phyloP scores from a whole-genome alignment of 192 early-diverging fungal species.

The Paraglomus brasilianum region DNA sequence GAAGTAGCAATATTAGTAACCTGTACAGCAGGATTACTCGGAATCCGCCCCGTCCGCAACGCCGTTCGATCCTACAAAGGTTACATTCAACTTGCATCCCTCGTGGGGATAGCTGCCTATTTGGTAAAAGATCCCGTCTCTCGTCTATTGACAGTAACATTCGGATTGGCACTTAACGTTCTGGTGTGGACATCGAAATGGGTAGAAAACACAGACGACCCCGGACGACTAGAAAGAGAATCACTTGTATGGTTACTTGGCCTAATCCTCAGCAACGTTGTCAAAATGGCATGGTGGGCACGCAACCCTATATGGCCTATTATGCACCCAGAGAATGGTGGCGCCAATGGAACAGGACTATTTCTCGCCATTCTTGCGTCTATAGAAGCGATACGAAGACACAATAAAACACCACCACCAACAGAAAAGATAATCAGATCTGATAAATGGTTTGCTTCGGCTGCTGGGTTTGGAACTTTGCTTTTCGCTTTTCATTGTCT shows the following conservation, averaged over 20 bases:
- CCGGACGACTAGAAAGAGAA: conserved; percentile 60
- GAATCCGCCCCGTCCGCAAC: conserved; percentile 53
- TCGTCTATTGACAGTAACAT: conserved; percentile 58
- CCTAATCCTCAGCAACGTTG: conserved; percentile 62
- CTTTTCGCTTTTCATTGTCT: conserved; percentile 75
- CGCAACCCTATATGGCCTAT: conserved; percentile 85
- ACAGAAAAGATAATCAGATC: conserved; percentile 20
- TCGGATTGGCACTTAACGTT: conserved; percentile 57
- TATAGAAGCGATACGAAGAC: conserved; percentile 47
- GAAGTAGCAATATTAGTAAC: conserved; percentile 71
- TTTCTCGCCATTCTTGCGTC: conserved; percentile 61
- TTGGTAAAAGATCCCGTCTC: conserved; percentile 51
- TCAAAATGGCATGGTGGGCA: conserved; percentile 75
- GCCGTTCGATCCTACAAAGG: conserved; percentile 53
- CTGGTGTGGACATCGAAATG: conserved; percentile 59
- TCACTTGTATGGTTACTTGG: conserved; percentile 67
- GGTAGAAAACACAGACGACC: conserved; percentile 51
- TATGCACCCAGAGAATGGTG: conserved; percentile 72
- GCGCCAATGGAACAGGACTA: conserved; percentile 65
- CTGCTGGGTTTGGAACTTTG: conserved; percentile 61
- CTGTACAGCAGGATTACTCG: conserved; percentile 56
- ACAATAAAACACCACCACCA: conserved; percentile 21
- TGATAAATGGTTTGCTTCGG: conserved; percentile 50
- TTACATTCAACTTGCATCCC: conserved; percentile 53
- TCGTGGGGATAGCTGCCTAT: conserved; percentile 66